Evolutionary conservation across 2,329 filamentous ascomycete species (phyloP).

Genomic region (Diaporthe amygdali): DNA sequence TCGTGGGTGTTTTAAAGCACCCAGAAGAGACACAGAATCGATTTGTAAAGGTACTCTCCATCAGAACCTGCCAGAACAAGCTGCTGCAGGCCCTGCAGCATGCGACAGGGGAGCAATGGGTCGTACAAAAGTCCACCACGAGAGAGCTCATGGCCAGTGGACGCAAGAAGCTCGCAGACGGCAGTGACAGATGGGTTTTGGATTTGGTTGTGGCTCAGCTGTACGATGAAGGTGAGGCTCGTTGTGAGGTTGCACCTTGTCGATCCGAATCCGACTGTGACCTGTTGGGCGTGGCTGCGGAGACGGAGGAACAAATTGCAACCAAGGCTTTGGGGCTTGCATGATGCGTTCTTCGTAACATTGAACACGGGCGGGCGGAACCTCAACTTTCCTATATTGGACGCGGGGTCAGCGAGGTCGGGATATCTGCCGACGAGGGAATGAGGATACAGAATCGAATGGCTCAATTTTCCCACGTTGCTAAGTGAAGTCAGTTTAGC

Average conservation of each 20-base stretch:
- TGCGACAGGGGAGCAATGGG: slow-evolving; percentile 30
- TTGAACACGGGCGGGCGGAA: not conserved
- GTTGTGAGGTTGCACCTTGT: slow-evolving; percentile 32
- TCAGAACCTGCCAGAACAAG: slow-evolving; percentile 24
- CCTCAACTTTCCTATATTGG: not conserved
- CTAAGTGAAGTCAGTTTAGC: not conserved
- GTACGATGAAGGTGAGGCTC: slow-evolving; percentile 34
- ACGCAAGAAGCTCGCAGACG: slow-evolving; percentile 29
- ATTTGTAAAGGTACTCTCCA: slow-evolving; percentile 50
- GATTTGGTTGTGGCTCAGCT: slow-evolving; percentile 37
- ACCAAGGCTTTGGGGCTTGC: slow-evolving; percentile 28
- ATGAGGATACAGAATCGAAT: not conserved
- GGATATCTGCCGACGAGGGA: not conserved
- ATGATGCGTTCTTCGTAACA: not conserved
- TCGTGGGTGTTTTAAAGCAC: slow-evolving; percentile 54
- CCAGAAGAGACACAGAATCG: slow-evolving; percentile 60
- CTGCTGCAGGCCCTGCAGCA: slow-evolving; percentile 31
- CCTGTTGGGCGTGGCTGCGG: slow-evolving; percentile 34
- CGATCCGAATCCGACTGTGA: slow-evolving; percentile 31
- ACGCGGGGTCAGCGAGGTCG: not conserved
- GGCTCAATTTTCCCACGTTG: not conserved
- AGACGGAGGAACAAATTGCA: slow-evolving; percentile 33
- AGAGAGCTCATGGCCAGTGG: slow-evolving; percentile 13
- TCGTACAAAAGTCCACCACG: slow-evolving; percentile 21
- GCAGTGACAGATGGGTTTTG: slow-evolving; percentile 32